These are phyloP conservation scores for Arxiozyma telluris DNA, from an alignment of 1,139 yeast species.

Conservation along the genomic window DNA sequence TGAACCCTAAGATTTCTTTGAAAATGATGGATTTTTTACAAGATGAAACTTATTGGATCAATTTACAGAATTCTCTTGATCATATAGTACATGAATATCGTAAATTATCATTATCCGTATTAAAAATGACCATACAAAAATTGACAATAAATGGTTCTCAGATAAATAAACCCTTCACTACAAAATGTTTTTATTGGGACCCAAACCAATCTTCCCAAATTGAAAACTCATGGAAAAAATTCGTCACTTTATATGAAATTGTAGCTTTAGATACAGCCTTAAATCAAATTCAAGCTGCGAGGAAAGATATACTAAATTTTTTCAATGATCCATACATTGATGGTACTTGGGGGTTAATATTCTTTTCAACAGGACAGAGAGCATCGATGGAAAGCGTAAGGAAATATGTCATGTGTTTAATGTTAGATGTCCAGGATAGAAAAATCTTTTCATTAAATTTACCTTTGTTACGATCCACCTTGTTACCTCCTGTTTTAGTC, in stretches of 20 bases:
- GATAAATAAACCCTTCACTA: conserved; percentile 28
- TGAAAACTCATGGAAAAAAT: conserved; percentile 60
- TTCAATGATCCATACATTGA: conserved; percentile 47
- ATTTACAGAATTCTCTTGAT: conserved; percentile 49
- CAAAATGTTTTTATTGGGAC: conserved; percentile 44
- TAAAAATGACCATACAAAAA: conserved; percentile 49
- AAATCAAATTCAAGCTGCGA: conserved; percentile 79
- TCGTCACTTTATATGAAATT: conserved; percentile 66
- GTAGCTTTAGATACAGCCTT: conserved; percentile 77
- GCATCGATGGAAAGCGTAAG: conserved; percentile 78
- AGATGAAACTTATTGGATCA: conserved; percentile 47
- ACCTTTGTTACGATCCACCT: conserved; percentile 37
- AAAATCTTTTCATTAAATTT: conserved; percentile 44
- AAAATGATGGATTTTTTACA: conserved; percentile 34
- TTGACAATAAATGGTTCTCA: conserved; percentile 20
- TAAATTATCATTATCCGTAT: conserved; percentile 60
- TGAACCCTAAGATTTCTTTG: conserved; percentile 14
- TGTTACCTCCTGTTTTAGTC: conserved; percentile 55
- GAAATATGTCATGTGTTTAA: conserved; percentile 49
- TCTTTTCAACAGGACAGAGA: conserved; percentile 65
- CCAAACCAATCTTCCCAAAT: conserved; percentile 26
- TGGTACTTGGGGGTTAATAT: conserved; percentile 64
- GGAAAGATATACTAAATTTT: conserved; percentile 50
- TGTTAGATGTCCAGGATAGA: conserved; percentile 43
- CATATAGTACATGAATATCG: conserved; percentile 58